These are phyloP conservation scores for Shiraia bambusicola DNA, from an alignment of 2,329 filamentous ascomycete species.

Conservation along the genomic window DNA sequence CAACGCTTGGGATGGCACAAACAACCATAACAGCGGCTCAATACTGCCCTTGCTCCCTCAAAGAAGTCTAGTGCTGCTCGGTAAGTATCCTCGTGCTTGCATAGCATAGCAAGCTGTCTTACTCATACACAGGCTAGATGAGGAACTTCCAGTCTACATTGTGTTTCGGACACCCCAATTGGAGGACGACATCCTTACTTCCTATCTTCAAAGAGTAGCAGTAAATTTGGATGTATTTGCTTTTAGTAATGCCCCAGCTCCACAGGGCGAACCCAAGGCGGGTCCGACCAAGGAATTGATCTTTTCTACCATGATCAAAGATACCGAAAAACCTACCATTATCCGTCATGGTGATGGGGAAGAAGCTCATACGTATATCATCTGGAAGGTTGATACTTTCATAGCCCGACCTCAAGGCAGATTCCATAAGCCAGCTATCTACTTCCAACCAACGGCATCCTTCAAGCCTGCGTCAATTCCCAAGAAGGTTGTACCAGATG, in stretches of 20 bases:
- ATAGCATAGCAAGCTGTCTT: constrained; percentile 35
- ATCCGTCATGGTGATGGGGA: constrained; percentile 30
- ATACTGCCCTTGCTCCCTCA: constrained; percentile 60
- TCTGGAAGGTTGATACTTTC: constrained; percentile 44
- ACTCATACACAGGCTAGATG: constrained; percentile 65
- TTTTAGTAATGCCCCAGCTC: constrained; percentile 51
- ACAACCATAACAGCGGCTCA: constrained; percentile 49
- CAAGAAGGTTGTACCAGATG: constrained; percentile 47
- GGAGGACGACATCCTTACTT: constrained; percentile 58
- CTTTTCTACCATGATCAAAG: constrained; percentile 50
- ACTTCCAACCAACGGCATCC: constrained; percentile 60
- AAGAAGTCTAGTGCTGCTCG: constrained; percentile 70
- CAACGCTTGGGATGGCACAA: constrained; percentile 48
- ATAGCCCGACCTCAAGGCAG: constrained; percentile 57
- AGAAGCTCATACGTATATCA: constrained; percentile 34
- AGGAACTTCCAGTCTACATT: constrained; percentile 68
- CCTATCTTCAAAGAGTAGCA: constrained; percentile 63
- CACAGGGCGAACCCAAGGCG: constrained; percentile 42
- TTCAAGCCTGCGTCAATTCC: constrained; percentile 56
- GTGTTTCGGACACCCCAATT: constrained; percentile 65
- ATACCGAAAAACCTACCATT: constrained; percentile 34
- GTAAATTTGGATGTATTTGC: constrained; percentile 69
- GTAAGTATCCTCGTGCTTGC: constrained; percentile 50
- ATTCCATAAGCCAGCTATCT: constrained; percentile 65
- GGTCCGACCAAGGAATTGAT: constrained; percentile 57